Evolutionary conservation across 306 rosid genomes (phyloP).

Genomic region (Senna siamea): DNA sequence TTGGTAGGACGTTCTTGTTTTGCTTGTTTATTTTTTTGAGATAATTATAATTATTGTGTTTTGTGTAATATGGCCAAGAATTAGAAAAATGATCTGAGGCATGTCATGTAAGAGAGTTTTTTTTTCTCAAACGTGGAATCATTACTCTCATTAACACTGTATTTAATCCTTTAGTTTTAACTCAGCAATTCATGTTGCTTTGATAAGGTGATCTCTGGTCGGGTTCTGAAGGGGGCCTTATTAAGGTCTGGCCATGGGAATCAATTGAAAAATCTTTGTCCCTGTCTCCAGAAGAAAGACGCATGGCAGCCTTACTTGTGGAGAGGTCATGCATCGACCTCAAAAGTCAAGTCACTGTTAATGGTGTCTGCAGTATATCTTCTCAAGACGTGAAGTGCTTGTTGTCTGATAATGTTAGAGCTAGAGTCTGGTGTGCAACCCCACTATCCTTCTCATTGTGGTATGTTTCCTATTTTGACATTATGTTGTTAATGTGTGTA

Average conservation of each 20-base stretch:
- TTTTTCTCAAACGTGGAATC: neutral
- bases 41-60: neutral
- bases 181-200: slow-evolving; percentile 23
- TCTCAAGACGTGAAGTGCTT: slow-evolving; percentile 91
- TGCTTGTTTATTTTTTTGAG: neutral
- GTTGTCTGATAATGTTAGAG: slow-evolving; percentile 71
- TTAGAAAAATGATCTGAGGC: neutral
- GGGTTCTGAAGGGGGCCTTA: slow-evolving; percentile 87
- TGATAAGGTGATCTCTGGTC: slow-evolving; percentile 90
- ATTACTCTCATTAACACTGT: neutral
- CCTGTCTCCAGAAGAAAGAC: slow-evolving; percentile 82
- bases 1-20: slow-evolving; percentile 45
- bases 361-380: slow-evolving; percentile 88
- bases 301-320: slow-evolving; percentile 95
- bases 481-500: neutral
- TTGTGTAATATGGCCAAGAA: neutral
- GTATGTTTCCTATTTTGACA: slow-evolving; percentile 44
- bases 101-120: neutral
- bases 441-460: slow-evolving; percentile 84
- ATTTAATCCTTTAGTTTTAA: neutral
- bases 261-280: slow-evolving; percentile 91
- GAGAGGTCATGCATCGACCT: slow-evolving; percentile 91
- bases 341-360: slow-evolving; percentile 81
- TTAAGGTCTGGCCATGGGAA: slow-evolving; percentile 98
- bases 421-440: slow-evolving; percentile 84